Conservation (phyloP, 164 flowering plant species). For the Piper longum region DNA sequence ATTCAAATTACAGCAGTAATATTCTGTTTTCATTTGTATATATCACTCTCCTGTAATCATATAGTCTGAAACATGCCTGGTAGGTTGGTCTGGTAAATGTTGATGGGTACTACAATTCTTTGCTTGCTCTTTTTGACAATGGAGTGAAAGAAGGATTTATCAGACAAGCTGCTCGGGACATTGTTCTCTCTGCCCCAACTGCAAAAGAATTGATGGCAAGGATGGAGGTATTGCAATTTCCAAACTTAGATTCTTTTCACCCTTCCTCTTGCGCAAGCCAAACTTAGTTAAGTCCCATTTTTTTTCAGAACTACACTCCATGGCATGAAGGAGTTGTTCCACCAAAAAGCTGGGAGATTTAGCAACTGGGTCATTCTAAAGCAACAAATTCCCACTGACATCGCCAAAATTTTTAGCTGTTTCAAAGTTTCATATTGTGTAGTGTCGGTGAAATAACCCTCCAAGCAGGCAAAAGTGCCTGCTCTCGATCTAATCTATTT, state of each 20-base stretch:
- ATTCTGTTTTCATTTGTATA: too few relatives aligned
- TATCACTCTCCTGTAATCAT: too few relatives aligned
- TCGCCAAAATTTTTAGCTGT: background rate
- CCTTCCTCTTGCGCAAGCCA: too few relatives aligned
- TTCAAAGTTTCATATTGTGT: too few relatives aligned
- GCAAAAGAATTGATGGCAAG: slow-evolving; percentile 54
- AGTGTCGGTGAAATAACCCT: slow-evolving; percentile 2
- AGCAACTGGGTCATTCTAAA: slow-evolving; percentile 40
- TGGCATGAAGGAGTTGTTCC: slow-evolving; percentile 53
- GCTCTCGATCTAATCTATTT: background rate
- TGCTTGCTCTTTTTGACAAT: slow-evolving; percentile 37
- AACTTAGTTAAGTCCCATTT: background rate
- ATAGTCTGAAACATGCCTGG: background rate
- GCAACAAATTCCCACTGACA: slow-evolving; percentile 19
- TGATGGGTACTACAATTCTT: slow-evolving; percentile 68
- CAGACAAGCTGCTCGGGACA: slow-evolving; percentile 64
- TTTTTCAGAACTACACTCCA: slow-evolving; percentile 62
- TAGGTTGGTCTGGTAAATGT: slow-evolving; percentile 87
- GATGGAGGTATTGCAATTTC: slow-evolving; percentile 50
- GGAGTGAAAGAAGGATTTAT: slow-evolving; percentile 58
- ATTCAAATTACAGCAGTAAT: too few relatives aligned
- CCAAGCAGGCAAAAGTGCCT: slow-evolving; percentile 1
- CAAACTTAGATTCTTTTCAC: too few relatives aligned
- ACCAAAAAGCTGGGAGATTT: slow-evolving; percentile 66
- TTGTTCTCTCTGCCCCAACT: slow-evolving; percentile 68